These are phyloP conservation scores for Aethionema arabicum DNA, from an alignment of 345 rosid species.

Conservation along the genomic window DNA sequence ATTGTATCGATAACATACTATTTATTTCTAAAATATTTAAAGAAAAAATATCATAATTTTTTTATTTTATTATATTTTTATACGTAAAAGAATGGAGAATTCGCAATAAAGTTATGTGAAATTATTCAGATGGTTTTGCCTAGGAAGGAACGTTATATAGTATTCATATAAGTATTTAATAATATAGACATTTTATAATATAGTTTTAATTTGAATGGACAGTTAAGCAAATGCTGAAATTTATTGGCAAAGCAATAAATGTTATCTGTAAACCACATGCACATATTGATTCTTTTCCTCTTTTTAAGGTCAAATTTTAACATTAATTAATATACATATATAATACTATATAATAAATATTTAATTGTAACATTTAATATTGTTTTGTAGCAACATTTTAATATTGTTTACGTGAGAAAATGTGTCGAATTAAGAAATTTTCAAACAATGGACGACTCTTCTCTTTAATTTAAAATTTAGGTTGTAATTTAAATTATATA, in stretches of 20 bases:
- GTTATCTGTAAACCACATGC: conserved; percentile 35
- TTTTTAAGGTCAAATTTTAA: conserved; percentile 23
- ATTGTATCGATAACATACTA: too few species aligned
- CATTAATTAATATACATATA: background rate
- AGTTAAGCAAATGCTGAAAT: conserved; percentile 29
- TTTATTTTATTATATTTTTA: too few species aligned
- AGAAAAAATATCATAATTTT: too few species aligned
- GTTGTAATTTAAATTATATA: background rate
- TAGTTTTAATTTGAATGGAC: conserved; percentile 13
- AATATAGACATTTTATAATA: background rate
- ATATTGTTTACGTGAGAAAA: conserved; percentile 10
- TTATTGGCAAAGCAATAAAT: conserved; percentile 32
- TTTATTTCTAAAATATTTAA: too few species aligned
- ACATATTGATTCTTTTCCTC: conserved; percentile 33
- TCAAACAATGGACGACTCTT: conserved; percentile 22
- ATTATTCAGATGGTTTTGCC: background rate
- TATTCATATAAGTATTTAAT: conserved; percentile 2
- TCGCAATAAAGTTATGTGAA: background rate
- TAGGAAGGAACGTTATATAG: background rate
- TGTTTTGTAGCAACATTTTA: too few species aligned
- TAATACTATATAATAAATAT: background rate
- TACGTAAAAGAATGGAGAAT: too few species aligned
- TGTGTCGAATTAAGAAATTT: conserved; percentile 20
- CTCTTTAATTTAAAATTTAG: conserved; percentile 25
- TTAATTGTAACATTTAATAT: conserved; percentile 26